Evolutionary conservation across 1,139 yeast genomes (phyloP).

Genomic region (Wickerhamiella pararugosa): DNA sequence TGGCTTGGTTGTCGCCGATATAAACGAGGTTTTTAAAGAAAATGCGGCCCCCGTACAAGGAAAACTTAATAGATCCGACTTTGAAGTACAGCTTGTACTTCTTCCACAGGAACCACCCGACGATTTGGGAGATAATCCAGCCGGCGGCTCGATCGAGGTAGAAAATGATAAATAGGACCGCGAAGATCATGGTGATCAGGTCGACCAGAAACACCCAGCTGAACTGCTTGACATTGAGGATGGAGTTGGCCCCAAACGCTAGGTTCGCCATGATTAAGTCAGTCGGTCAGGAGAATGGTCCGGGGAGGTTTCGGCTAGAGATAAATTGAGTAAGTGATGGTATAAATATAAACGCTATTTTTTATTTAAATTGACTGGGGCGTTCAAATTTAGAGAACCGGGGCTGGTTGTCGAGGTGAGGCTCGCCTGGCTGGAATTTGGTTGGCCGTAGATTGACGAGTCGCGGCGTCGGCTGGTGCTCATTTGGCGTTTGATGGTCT

Average conservation of each 20-base stretch:
- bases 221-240: conserved; percentile 28
- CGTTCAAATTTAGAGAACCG: too few relatives aligned
- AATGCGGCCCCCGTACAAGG: conserved; percentile 69
- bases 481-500: conserved; percentile 7
- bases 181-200: conserved; percentile 57
- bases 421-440: conserved; percentile 5
- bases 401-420: conserved; percentile 2
- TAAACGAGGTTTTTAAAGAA: conserved; percentile 62
- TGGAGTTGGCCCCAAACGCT: conserved; percentile 19
- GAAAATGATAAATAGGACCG: conserved; percentile 52
- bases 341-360: too few relatives aligned
- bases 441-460: not conserved
- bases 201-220: conserved; percentile 76
- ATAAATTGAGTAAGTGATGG: too few relatives aligned
- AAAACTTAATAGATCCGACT: conserved; percentile 57
- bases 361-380: too few relatives aligned
- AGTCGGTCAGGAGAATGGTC: not conserved
- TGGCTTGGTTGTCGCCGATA: conserved; percentile 53
- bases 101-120: conserved; percentile 53
- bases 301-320: too few relatives aligned
- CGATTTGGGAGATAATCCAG: conserved; percentile 34
- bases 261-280: conserved; percentile 1
- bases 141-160: conserved; percentile 66
- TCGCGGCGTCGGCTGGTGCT: conserved; percentile 7
- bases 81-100: conserved; percentile 39